phyloP scores from a whole-genome alignment of 208 protist genomes.

The Crithidia acanthocephali region DNA sequence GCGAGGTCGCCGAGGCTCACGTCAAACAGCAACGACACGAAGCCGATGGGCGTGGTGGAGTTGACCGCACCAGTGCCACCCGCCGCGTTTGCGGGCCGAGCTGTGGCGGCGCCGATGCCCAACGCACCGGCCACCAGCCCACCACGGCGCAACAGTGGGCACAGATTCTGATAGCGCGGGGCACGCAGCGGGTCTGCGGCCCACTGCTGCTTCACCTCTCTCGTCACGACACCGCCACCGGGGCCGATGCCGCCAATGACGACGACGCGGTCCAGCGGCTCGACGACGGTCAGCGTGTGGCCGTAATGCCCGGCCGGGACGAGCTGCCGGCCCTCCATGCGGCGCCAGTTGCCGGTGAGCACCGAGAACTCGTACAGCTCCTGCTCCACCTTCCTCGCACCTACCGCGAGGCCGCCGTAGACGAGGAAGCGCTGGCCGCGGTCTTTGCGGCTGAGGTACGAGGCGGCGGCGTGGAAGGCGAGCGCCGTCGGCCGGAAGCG shows the following conservation, averaged over 20 bases:
- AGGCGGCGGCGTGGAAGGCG: constrained; percentile 61
- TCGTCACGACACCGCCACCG: constrained; percentile 37
- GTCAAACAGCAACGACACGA: constrained; percentile 84
- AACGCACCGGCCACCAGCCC: constrained; percentile 10
- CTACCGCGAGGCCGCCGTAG: constrained; percentile 68
- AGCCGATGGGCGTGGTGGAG: constrained; percentile 43
- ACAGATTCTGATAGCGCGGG: constrained; percentile 30
- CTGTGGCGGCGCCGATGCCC: constrained; percentile 2
- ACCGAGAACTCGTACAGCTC: constrained; percentile 91
- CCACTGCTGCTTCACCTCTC: constrained; percentile 7
- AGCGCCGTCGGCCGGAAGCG: constrained; percentile 77
- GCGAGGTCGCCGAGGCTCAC: constrained; percentile 64
- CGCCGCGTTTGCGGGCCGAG: not conserved
- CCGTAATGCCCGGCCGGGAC: constrained; percentile 79
- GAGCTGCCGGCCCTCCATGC: constrained; percentile 76
- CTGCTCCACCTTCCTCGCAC: constrained; percentile 40
- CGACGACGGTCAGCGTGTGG: constrained; percentile 69
- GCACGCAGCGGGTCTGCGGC: constrained; percentile 31
- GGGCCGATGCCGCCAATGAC: constrained; percentile 81
- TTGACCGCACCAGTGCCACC: not conserved
- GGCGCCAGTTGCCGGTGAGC: constrained; percentile 73
- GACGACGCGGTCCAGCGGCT: constrained; percentile 57
- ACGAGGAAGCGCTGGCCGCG: constrained; percentile 78
- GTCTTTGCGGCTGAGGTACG: constrained; percentile 62
- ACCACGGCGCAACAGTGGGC: constrained; percentile 30